A percentile compares a stretch with the other conserved stretches of the same genome.
These are phyloP conservation scores for Trichoderma gracile DNA, from an alignment of 2,329 filamentous ascomycete species.

Conservation along the genomic window DNA sequence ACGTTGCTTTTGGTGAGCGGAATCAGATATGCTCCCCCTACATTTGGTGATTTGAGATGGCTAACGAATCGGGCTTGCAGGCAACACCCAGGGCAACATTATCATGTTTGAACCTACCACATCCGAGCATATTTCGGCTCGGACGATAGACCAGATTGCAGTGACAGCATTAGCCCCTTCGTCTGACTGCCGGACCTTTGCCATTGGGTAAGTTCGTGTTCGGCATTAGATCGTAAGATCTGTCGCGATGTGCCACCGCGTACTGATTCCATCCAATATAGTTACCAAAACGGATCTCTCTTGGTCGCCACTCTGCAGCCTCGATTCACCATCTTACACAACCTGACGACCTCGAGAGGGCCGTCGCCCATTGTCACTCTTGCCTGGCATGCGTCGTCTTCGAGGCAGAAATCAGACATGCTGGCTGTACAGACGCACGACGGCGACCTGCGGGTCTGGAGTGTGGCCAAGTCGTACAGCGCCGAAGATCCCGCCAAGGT, in stretches of 20 bases:
- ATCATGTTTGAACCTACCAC: constrained; percentile 93
- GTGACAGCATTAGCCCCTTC: constrained; percentile 92
- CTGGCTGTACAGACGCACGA: constrained; percentile 88
- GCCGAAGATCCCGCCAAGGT: constrained; percentile 78
- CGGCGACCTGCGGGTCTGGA: constrained; percentile 94
- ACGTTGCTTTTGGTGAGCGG: constrained; percentile 86
- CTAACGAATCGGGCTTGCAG: constrained; percentile 48
- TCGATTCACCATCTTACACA: constrained; percentile 91
- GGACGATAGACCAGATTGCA: constrained; percentile 88
- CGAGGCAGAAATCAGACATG: constrained; percentile 97
- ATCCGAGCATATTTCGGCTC: constrained; percentile 85
- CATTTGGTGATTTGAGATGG: background rate
- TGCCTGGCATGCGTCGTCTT: constrained; percentile 94
- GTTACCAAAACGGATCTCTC: constrained; percentile 93
- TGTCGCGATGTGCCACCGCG: background rate
- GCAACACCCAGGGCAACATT: constrained; percentile 88
- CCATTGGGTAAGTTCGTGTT: constrained; percentile 71
- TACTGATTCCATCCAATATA: constrained; percentile 41
- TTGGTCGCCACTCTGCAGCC: constrained; percentile 87
- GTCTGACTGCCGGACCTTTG: constrained; percentile 89
- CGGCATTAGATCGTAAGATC: background rate
- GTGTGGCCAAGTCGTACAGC: constrained; percentile 78
- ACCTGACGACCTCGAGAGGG: constrained; percentile 76
- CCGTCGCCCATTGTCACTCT: constrained; percentile 86
- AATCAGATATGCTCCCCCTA: background rate